Evolutionary conservation across 345 rosid genomes (phyloP), one percentile per base, ranked within the genome.

Genomic region (Hypericum androsaemum): DNA sequence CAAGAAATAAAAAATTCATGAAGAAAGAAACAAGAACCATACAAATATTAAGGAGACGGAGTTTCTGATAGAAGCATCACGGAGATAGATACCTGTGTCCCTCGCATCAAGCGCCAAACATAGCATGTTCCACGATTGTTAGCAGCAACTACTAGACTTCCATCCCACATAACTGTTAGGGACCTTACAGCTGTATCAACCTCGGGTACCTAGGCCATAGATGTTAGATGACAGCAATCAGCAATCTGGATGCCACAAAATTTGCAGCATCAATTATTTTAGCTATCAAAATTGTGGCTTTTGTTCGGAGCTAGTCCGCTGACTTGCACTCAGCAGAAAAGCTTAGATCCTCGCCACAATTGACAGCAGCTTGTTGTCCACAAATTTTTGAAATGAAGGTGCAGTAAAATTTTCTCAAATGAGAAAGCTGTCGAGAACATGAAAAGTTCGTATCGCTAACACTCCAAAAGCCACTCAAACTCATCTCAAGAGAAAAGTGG

Each of bases 61-160:
- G 16, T 13, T 46, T 40, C 4, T 39, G 37, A 74, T 40, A 5
- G 13, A 37, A 37, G 41, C 37, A 58, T 37, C 10, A 49, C 52
- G 36, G 0, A 43, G 22, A 22, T 22, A 22, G 32, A 39, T 56
- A 87, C 89, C 78, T 92, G 98, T 60, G 61, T 83, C 54, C 88
- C 98, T 50, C 74, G 77, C 70, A 76, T 69, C 68, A 83, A 66
- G 60, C 95, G 94, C 95, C 97, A 88, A 39, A 92, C 88, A 65
- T 88, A 92, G 67, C 98, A 92, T 15, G 95, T 88, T 60, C 98
- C 97, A 56, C 63, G 76, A 57, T 88, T 79, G 52, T 92, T 92
- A 54, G 98, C 98, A 59, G 98, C 97, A 45, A 85, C 98, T 40
- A 83, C 97, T 77, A 85, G 66, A 67, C 97, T 88, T 56, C 98